Conservation (phyloP, 331 rosid genomes). For the Arachis monticola region DNA sequence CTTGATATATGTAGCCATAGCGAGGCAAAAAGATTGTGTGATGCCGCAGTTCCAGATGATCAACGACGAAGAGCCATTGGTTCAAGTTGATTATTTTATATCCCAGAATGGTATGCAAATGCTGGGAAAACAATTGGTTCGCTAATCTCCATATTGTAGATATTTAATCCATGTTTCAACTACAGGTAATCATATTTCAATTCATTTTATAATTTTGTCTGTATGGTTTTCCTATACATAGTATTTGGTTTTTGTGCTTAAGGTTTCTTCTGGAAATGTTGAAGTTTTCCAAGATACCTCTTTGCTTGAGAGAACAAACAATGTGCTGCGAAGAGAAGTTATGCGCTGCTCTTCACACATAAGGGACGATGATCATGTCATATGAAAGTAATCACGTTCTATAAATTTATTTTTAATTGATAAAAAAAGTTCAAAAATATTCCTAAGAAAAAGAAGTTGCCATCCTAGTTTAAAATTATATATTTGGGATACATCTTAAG, state of each 20-base stretch:
- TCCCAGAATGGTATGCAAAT: conserved; percentile 95
- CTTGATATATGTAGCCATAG: conserved; percentile 68
- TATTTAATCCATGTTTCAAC: conserved; percentile 23
- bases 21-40: too few relatives aligned
- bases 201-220: too few relatives aligned
- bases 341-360: conserved; percentile 88
- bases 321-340: conserved; percentile 79
- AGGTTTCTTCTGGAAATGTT: conserved; percentile 85
- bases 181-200: not conserved
- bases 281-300: conserved; percentile 82
- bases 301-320: conserved; percentile 71
- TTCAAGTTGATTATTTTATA: conserved; percentile 72
- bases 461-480: too few relatives aligned
- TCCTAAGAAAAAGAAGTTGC: not conserved
- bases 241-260: conserved; percentile 37
- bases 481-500: not conserved
- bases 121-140: conserved; percentile 77
- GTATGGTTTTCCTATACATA: too few relatives aligned
- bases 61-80: conserved; percentile 94
- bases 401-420: conserved; percentile 5
- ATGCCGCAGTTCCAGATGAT: conserved; percentile 93
- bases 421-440: not conserved
- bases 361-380: conserved; percentile 59
- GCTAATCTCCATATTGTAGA: conserved; percentile 68
- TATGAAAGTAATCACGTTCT: conserved; percentile 13